Percentiles rank a stretch among this genome's conserved stretches.
Evolutionary conservation across 208 protist species (phyloP).

Genomic region (Crithidia brevicula): DNA sequence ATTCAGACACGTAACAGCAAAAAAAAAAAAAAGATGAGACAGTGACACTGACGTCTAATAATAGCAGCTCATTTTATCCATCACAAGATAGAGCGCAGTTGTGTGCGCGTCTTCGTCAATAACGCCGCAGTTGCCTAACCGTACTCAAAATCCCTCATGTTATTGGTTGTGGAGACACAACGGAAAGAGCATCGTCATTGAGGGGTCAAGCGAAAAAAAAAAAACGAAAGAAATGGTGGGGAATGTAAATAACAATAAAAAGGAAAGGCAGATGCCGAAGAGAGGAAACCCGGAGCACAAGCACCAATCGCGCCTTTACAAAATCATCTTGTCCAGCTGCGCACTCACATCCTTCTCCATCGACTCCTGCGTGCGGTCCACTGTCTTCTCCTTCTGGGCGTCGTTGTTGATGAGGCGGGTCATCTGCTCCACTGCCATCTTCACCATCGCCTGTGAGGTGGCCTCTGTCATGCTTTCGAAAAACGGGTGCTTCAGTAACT

Average conservation of each 20-base stretch:
- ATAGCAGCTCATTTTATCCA: too few species aligned
- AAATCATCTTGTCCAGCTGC: conserved; percentile 73
- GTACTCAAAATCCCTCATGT: too few species aligned
- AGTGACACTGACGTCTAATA: neutral
- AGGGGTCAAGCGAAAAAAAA: neutral
- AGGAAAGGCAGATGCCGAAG: conserved; percentile 10
- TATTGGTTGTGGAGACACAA: neutral
- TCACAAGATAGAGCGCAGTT: too few species aligned
- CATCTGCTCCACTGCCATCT: conserved; percentile 86
- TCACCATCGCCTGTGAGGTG: conserved; percentile 79
- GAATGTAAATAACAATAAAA: neutral
- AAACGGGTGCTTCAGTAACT: conserved; percentile 83
- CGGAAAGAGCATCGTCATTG: neutral
- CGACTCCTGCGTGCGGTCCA: conserved; percentile 54
- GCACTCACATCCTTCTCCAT: conserved; percentile 73
- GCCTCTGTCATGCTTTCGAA: conserved; percentile 69
- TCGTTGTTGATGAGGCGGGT: conserved; percentile 83
- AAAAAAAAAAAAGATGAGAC: conserved; percentile 12
- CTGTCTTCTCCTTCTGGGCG: conserved; percentile 61
- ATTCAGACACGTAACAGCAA: conserved; percentile 1
- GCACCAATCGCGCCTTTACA: conserved; percentile 18
- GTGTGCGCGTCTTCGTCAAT: too few species aligned
- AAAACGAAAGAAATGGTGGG: neutral
- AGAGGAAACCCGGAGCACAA: conserved; percentile 11
- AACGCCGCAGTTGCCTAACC: too few species aligned